These are phyloP conservation scores for Eucalyptus cloeziana DNA, from an alignment of 345 rosid species.

Conservation along the genomic window DNA sequence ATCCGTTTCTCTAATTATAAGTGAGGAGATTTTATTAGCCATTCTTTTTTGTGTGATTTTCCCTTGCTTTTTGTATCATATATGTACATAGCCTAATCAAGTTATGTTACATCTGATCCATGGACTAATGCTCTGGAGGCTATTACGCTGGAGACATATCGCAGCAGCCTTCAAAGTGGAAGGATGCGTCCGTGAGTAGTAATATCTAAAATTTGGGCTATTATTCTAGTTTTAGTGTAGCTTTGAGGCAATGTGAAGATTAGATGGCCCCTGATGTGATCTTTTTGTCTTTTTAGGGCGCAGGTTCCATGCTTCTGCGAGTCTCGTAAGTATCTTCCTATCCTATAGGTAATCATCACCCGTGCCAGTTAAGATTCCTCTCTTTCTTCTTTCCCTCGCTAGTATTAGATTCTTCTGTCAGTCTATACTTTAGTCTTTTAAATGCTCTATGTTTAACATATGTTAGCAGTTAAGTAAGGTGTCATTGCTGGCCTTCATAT, in stretches of 20 bases:
- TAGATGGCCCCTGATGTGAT: background rate
- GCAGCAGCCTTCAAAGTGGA: constrained; percentile 11
- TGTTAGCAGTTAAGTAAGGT: background rate
- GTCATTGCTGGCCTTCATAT: background rate
- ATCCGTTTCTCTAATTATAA: background rate
- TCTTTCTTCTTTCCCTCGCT: background rate
- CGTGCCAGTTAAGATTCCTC: background rate
- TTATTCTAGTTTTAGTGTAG: background rate
- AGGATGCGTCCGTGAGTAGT: constrained; percentile 21
- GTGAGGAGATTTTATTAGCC: background rate
- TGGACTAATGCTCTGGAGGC: constrained; percentile 46
- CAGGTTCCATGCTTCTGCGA: constrained; percentile 6
- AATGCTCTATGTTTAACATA: background rate
- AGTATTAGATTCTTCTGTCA: background rate
- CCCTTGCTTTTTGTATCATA: background rate
- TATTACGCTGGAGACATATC: constrained; percentile 21
- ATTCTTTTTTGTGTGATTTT: background rate
- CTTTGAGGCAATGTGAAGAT: background rate
- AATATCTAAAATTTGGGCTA: background rate
- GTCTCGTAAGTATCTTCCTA: constrained; percentile 25
- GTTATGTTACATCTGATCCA: constrained; percentile 53
- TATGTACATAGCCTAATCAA: constrained; percentile 16
- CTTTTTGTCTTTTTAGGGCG: constrained; percentile 15
- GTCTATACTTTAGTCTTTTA: background rate
- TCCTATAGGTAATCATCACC: background rate